These are phyloP conservation scores for Suillus subaureus DNA, from an alignment of 768 basidiomycete species.

Conservation along the genomic window DNA sequence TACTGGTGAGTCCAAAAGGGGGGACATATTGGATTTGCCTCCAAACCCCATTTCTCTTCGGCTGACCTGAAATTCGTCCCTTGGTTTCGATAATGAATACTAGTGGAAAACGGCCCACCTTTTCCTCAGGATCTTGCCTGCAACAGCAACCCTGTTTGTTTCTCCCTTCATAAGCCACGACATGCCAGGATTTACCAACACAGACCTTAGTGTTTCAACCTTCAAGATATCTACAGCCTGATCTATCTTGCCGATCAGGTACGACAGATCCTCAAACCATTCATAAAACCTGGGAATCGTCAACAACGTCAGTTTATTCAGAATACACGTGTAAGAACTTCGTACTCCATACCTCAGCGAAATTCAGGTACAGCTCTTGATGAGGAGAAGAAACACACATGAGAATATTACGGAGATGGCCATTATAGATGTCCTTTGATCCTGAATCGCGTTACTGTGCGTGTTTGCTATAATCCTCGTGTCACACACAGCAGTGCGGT, in stretches of 20 bases:
- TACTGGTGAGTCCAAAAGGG: not conserved
- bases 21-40: not conserved
- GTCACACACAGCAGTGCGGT: not conserved
- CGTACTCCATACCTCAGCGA: not conserved
- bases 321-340: not conserved
- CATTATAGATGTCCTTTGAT: not conserved
- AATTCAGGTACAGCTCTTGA: not conserved
- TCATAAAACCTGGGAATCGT: not conserved
- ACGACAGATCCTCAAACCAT: not conserved
- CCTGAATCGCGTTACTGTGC: not conserved
- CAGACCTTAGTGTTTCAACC: not conserved
- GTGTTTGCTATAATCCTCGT: not conserved
- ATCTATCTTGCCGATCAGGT: not conserved
- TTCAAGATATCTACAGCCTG: not conserved
- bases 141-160: not conserved
- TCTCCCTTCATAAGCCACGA: not conserved
- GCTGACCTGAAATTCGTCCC: not conserved
- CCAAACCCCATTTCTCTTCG: not conserved
- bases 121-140: not conserved
- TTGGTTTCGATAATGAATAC: not conserved
- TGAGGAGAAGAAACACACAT: not conserved
- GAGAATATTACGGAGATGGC: not conserved
- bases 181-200: not conserved
- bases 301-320: not conserved
- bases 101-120: not conserved